A percentile compares a stretch with the other conserved stretches of the same genome.
Conservation (phyloP, 1,284 basidiomycete genomes). For the Prillingera fragicola region DNA sequence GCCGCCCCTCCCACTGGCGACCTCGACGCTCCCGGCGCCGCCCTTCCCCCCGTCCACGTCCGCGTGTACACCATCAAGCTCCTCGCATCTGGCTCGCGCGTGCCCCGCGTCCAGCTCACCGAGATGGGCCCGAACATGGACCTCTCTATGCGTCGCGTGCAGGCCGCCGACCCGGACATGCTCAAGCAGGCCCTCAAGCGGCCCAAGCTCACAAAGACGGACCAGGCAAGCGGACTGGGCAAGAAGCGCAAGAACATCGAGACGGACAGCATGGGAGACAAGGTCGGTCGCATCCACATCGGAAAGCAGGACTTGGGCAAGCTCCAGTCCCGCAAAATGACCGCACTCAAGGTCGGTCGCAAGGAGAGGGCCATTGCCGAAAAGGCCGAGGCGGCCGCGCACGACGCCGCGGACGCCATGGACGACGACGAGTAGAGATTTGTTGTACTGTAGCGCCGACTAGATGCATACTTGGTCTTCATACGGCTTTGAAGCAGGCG, state of each 20-base stretch:
- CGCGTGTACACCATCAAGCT: conserved; percentile 77
- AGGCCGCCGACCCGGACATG: conserved; percentile 69
- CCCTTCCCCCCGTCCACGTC: conserved; percentile 76
- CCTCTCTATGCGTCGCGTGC: conserved; percentile 68
- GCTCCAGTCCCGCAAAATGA: conserved; percentile 60
- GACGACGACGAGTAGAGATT: conserved; percentile 17
- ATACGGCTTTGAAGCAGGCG: too few species aligned
- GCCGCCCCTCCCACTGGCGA: conserved; percentile 56
- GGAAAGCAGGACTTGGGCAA: conserved; percentile 80
- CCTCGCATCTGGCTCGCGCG: conserved; percentile 64
- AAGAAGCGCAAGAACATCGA: conserved; percentile 93
- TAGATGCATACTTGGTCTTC: too few species aligned
- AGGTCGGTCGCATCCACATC: conserved; percentile 84
- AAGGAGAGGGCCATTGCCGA: conserved; percentile 17
- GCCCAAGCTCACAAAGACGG: conserved; percentile 79
- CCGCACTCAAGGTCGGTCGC: conserved; percentile 43
- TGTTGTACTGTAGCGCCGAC: conserved; percentile 13
- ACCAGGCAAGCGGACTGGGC: conserved; percentile 77
- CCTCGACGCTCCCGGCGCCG: conserved; percentile 34
- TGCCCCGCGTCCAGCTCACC: conserved; percentile 72
- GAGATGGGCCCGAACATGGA: conserved; percentile 92
- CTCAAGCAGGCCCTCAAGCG: conserved; percentile 73
- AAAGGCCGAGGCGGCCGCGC: conserved; percentile 13
- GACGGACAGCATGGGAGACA: conserved; percentile 96
- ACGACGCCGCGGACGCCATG: conserved; percentile 8